Percentiles rank a stretch among this genome's conserved stretches.
Conservation (phyloP, 768 basidiomycete species). For the Tylopilus subfusipes region DNA sequence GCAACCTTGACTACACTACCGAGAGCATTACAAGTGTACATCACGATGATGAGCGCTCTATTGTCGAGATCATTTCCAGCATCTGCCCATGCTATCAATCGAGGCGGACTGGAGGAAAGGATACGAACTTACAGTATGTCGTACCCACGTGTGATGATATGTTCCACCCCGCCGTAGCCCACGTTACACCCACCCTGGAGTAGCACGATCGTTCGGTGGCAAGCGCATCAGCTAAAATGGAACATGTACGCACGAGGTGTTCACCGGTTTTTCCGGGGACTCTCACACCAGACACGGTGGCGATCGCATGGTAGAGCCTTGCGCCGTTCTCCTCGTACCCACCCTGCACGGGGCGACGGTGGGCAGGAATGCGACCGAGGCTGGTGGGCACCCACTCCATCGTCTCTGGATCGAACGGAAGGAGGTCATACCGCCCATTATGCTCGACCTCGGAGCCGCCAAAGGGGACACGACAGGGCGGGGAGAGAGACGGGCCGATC, state of each 20-base stretch:
- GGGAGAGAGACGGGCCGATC: constrained; percentile 58
- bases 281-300: constrained; percentile 43
- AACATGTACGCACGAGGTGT: constrained; percentile 52
- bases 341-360: constrained; percentile 61
- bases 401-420: constrained; percentile 59
- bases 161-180: constrained; percentile 39
- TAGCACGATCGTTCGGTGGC: neutral
- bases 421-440: constrained; percentile 65
- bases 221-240: neutral
- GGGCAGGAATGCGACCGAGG: constrained; percentile 55
- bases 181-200: constrained; percentile 41
- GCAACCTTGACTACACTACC: too few species aligned
- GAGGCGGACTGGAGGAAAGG: neutral
- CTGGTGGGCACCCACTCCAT: constrained; percentile 76
- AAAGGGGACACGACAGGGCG: constrained; percentile 54
- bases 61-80: constrained; percentile 32
- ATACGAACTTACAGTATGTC: constrained; percentile 37
- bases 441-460: constrained; percentile 61
- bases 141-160: constrained; percentile 37
- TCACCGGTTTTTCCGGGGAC: constrained; percentile 75
- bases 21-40: neutral
- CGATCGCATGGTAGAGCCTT: constrained; percentile 68
- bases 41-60: neutral
- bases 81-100: constrained; percentile 24
- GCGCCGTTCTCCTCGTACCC: constrained; percentile 69